Evolutionary conservation across 176 grass and related monocot genomes (phyloP).

Genomic region (Stipa capillata): DNA sequence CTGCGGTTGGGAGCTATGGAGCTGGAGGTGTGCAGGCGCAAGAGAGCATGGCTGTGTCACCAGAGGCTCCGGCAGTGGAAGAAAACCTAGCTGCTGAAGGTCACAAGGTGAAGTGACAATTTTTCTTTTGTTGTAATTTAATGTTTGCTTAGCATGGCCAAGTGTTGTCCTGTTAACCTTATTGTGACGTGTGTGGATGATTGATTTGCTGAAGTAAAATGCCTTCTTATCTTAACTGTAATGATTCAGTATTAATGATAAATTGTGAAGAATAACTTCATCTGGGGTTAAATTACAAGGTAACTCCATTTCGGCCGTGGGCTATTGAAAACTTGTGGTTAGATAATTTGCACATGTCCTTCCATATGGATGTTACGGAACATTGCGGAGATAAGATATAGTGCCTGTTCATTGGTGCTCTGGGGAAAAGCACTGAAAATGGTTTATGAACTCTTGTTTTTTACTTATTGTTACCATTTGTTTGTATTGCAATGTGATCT

Average conservation of each 20-base stretch:
- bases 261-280: background rate
- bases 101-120: constrained; percentile 23
- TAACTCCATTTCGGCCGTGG: background rate
- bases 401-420: background rate
- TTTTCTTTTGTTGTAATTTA: background rate
- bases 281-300: background rate
- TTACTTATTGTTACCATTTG: background rate
- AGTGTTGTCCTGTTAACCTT: background rate
- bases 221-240: no score
- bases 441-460: background rate
- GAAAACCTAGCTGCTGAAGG: constrained; percentile 14
- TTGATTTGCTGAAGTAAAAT: background rate
- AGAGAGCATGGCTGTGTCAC: constrained; percentile 23
- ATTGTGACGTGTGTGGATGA: background rate
- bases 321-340: background rate
- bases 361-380: no score
- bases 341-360: background rate
- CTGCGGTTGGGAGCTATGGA: constrained; percentile 59
- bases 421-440: background rate
- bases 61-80: constrained; percentile 19
- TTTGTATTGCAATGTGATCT: background rate
- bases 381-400: background rate
- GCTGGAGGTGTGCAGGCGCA: constrained; percentile 19
- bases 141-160: background rate
- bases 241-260: background rate